Evolutionary conservation across 352 stramenopile genomes (phyloP).

Genomic region (Aphanomyces euteiches): DNA sequence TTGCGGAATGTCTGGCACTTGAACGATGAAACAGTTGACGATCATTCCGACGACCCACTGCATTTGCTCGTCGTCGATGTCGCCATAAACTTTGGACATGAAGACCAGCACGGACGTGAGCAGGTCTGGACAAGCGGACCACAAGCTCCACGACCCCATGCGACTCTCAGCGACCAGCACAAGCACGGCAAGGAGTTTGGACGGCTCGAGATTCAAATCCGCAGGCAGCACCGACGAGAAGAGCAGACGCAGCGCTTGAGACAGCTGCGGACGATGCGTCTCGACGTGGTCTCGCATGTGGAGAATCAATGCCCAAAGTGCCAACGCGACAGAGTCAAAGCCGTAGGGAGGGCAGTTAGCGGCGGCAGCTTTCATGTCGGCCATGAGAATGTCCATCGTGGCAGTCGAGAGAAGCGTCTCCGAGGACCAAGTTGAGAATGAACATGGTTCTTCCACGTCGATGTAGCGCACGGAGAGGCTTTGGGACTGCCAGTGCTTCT

Average conservation of each 20-base stretch:
- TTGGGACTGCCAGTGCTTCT: neutral
- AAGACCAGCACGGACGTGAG: neutral
- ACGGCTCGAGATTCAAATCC: neutral
- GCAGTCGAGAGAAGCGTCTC: neutral
- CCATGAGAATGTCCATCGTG: neutral
- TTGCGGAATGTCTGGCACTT: neutral
- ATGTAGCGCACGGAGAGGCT: neutral
- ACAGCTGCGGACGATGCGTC: neutral
- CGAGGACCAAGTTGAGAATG: neutral
- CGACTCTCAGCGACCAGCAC: neutral
- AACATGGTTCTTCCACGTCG: neutral
- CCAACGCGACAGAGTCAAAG: constrained; percentile 1
- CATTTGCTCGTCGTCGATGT: neutral
- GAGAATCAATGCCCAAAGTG: neutral
- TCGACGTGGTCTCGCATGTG: neutral
- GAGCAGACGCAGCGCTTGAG: neutral
- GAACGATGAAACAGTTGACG: neutral
- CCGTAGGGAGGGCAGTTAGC: neutral
- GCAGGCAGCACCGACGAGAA: neutral
- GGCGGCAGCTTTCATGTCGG: neutral
- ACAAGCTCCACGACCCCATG: neutral
- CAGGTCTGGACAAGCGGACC: neutral
- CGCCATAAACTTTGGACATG: neutral
- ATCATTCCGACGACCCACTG: neutral
- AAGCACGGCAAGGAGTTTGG: neutral